These are phyloP conservation scores for Sphaerulina musiva DNA, from an alignment of 2,329 filamentous ascomycete genomes.

Conservation along the genomic window DNA sequence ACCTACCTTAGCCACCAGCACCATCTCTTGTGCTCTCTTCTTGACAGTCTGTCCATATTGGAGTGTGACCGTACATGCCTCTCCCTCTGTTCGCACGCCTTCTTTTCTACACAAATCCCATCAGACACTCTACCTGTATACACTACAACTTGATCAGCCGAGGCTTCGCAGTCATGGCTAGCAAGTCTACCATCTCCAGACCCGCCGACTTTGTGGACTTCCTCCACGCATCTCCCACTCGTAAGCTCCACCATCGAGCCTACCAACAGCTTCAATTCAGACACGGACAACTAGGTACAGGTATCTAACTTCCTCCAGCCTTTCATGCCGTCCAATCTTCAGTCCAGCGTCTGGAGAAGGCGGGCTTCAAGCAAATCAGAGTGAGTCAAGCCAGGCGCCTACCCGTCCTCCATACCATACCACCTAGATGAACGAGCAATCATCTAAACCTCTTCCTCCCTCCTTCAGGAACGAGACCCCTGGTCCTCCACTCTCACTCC, in stretches of 20 bases:
- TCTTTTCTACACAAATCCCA: background rate
- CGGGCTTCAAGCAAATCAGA: conserved; percentile 80
- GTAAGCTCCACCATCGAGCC: conserved; percentile 48
- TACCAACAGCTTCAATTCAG: background rate
- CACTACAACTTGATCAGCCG: background rate
- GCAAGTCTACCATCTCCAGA: conserved; percentile 36
- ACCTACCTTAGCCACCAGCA: no score
- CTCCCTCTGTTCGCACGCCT: background rate
- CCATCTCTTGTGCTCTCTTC: background rate
- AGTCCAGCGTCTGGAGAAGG: conserved; percentile 66
- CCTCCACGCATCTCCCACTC: conserved; percentile 88
- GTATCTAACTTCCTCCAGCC: conserved; percentile 47
- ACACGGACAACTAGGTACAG: conserved; percentile 6
- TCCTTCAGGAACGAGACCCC: conserved; percentile 66
- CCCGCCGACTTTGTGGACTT: conserved; percentile 86
- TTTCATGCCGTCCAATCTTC: conserved; percentile 88
- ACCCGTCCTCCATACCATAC: no score
- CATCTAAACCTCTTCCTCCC: conserved; percentile 6
- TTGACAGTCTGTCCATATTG: background rate
- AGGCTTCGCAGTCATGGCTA: conserved; percentile 26
- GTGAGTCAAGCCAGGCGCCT: conserved; percentile 32
- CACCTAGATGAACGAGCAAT: background rate
- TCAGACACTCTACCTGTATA: background rate
- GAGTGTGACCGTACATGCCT: background rate
- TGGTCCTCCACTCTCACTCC: conserved; percentile 75